phyloP scores from a whole-genome alignment of 2,329 filamentous ascomycete genomes.

The Iodosphaeria phyllophila region DNA sequence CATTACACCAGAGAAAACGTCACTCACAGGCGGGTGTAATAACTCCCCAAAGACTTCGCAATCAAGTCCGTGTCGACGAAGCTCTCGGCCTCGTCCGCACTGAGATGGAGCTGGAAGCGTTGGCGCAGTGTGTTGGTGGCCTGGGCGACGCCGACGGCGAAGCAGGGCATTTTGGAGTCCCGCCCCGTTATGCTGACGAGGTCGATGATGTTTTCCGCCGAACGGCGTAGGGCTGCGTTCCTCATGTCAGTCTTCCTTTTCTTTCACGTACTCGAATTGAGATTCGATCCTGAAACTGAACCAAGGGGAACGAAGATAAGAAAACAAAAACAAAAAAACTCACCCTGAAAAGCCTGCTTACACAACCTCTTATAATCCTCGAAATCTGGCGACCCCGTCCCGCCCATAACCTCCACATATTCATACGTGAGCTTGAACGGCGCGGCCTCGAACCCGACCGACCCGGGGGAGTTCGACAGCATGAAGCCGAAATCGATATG shows the following conservation, averaged over 20 bases:
- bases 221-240: slow-evolving; percentile 54
- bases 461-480: slow-evolving; percentile 71
- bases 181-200: slow-evolving; percentile 71
- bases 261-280: too few species aligned
- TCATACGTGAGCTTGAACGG: slow-evolving; percentile 77
- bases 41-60: slow-evolving; percentile 66
- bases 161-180: slow-evolving; percentile 73
- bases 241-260: too few species aligned
- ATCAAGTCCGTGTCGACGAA: slow-evolving; percentile 69
- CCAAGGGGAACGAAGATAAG: slow-evolving; percentile 3
- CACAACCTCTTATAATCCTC: slow-evolving; percentile 61
- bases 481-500: slow-evolving; percentile 87
- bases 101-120: slow-evolving; percentile 66
- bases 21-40: slow-evolving; percentile 67
- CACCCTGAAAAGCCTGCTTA: slow-evolving; percentile 70
- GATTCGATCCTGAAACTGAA: too few species aligned
- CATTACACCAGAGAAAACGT: not conserved
- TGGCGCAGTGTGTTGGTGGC: slow-evolving; percentile 52
- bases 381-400: slow-evolving; percentile 49
- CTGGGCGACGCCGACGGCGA: slow-evolving; percentile 52
- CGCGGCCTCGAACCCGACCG: slow-evolving; percentile 70
- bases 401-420: slow-evolving; percentile 69
- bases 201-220: slow-evolving; percentile 65
- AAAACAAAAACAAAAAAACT: slow-evolving; percentile 7
- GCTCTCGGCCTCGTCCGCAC: slow-evolving; percentile 61